Percentiles rank a stretch among this genome's conserved stretches.
These are phyloP conservation scores for Epichloe bromicola DNA, from an alignment of 2,329 filamentous ascomycete genomes.

Conservation along the genomic window DNA sequence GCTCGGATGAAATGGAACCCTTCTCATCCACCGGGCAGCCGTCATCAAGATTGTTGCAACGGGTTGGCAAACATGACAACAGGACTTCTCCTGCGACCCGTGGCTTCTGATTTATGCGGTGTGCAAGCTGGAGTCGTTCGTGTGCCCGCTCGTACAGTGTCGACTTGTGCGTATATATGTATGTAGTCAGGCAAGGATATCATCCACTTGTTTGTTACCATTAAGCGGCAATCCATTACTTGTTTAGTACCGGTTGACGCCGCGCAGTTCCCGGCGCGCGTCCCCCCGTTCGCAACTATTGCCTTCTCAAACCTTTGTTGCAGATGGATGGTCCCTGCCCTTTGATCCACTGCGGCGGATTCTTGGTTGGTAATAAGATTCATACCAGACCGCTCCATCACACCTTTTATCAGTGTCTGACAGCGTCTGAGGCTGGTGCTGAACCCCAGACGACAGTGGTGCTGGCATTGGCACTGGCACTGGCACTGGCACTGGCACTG, in stretches of 20 bases:
- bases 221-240: too few species aligned
- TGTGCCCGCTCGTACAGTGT: neutral
- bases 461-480: neutral
- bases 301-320: neutral
- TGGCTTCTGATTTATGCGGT: constrained; percentile 3
- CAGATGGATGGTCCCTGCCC: too few species aligned
- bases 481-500: neutral
- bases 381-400: too few species aligned
- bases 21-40: too few species aligned
- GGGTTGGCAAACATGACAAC: neutral
- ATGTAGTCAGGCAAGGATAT: too few species aligned
- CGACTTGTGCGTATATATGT: too few species aligned
- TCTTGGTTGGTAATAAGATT: too few species aligned
- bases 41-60: neutral
- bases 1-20: too few species aligned
- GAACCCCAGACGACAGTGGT: neutral
- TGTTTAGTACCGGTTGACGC: too few species aligned
- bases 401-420: neutral
- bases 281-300: neutral
- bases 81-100: neutral
- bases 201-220: too few species aligned
- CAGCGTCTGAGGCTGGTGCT: neutral
- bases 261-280: neutral
- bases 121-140: constrained; percentile 1
- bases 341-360: too few species aligned